Percentiles rank a stretch among this genome's conserved stretches.
Conservation (phyloP, 2,329 filamentous ascomycete genomes). For the Talaromyces piceae region DNA sequence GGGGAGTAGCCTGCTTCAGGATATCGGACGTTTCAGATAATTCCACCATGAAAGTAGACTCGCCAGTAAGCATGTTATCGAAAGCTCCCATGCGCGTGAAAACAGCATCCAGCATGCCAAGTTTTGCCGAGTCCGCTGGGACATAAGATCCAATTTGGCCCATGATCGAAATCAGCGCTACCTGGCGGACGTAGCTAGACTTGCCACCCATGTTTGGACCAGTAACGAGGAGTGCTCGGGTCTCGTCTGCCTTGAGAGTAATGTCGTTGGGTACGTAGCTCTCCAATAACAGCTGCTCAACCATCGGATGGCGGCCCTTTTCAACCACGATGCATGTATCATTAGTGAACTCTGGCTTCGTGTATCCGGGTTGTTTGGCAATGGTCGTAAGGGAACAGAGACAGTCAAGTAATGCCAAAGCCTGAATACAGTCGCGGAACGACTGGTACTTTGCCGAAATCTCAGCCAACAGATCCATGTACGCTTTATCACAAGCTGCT, state of each 20-base stretch:
- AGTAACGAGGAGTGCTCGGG: conserved; percentile 77
- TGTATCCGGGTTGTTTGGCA: conserved; percentile 79
- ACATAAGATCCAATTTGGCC: conserved; percentile 93
- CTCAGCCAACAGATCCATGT: conserved; percentile 60
- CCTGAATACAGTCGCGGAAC: conserved; percentile 79
- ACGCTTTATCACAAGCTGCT: conserved; percentile 83
- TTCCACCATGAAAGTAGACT: conserved; percentile 98
- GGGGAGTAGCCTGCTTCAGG: conserved; percentile 76
- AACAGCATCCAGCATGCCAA: conserved; percentile 84
- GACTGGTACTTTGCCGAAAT: conserved; percentile 81
- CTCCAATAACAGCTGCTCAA: conserved; percentile 79
- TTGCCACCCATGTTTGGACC: conserved; percentile 99
- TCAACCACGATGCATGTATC: conserved; percentile 62
- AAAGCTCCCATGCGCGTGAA: conserved; percentile 94
- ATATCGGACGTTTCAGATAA: conserved; percentile 88
- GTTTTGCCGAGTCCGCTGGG: conserved; percentile 63
- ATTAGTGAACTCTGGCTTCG: conserved; percentile 62
- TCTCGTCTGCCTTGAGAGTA: conserved; percentile 56
- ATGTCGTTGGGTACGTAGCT: conserved; percentile 89
- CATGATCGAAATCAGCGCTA: conserved; percentile 87
- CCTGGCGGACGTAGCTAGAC: conserved; percentile 89
- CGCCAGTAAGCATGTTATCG: conserved; percentile 91
- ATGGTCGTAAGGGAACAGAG: conserved; percentile 79
- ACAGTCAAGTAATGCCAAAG: conserved; percentile 81
- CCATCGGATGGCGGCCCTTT: conserved; percentile 85